Evolutionary conservation across 1,284 basidiomycete species (phyloP).

Genomic region (Sanghuangporus weigelae): DNA sequence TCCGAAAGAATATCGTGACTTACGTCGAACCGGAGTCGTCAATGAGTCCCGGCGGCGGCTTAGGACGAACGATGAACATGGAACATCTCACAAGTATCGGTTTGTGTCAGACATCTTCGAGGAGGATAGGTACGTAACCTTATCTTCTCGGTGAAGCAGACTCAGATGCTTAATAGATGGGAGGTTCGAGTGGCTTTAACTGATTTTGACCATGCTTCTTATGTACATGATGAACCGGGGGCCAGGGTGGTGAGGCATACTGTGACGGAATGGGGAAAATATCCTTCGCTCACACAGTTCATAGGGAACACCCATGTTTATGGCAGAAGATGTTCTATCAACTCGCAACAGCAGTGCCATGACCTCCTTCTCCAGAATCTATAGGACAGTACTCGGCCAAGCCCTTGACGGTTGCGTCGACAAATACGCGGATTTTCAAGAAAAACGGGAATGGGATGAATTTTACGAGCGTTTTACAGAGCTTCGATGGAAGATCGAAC

Average conservation of each 20-base stretch:
- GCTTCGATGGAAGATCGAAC: not conserved
- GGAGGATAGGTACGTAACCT: not conserved
- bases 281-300: not conserved
- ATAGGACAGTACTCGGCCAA: not conserved
- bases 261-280: not conserved
- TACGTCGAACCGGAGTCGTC: too few species aligned
- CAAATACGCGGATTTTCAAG: not conserved
- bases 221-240: not conserved
- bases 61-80: not conserved
- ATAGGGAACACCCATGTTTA: not conserved
- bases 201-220: not conserved
- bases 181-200: not conserved
- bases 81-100: not conserved
- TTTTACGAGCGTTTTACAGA: not conserved
- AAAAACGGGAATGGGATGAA: not conserved
- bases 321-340: not conserved
- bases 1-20: too few species aligned
- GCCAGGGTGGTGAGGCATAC: not conserved
- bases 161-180: not conserved
- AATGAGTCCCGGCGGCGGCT: too few species aligned
- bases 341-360: not conserved
- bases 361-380: too few species aligned
- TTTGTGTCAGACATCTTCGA: not conserved
- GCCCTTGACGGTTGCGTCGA: not conserved
- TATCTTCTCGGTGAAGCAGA: not conserved